Conservation (phyloP, 2,329 filamentous ascomycete species). For the Teratosphaeria nubilosa region DNA sequence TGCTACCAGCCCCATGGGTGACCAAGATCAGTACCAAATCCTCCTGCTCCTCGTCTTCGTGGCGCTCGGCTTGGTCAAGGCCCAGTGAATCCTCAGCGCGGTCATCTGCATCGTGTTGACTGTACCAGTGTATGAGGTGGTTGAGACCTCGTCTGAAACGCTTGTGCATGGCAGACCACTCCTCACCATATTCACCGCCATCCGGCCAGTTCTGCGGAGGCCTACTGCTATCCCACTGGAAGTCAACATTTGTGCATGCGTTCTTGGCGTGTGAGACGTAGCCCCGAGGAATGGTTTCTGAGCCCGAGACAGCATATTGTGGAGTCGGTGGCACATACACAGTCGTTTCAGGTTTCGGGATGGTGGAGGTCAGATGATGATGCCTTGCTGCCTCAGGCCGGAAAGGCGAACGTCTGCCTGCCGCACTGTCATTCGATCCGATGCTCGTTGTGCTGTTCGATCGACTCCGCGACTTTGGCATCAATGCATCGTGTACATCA, state of each 20-base stretch:
- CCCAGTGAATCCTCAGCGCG: constrained; percentile 25
- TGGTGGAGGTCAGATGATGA: constrained; percentile 11
- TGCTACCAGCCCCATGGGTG: constrained; percentile 91
- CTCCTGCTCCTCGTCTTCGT: constrained; percentile 47
- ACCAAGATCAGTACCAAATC: constrained; percentile 79
- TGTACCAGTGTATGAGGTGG: constrained; percentile 76
- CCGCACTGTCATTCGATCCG: constrained; percentile 19
- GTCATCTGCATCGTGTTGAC: constrained; percentile 30
- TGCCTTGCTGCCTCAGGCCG: constrained; percentile 13
- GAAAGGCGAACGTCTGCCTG: constrained; percentile 20
- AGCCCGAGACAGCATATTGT: constrained; percentile 69
- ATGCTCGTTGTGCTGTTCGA: constrained; percentile 37
- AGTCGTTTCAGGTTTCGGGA: constrained; percentile 21
- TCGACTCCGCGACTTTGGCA: constrained; percentile 35
- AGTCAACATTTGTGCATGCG: constrained; percentile 77
- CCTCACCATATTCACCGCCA: constrained; percentile 79
- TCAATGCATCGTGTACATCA: constrained; percentile 16
- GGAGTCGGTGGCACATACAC: constrained; percentile 68
- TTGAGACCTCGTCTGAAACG: constrained; percentile 73
- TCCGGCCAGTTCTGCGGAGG: constrained; percentile 71
- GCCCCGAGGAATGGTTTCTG: constrained; percentile 73
- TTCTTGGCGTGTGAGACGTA: constrained; percentile 87
- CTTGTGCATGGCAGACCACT: constrained; percentile 93
- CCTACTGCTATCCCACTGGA: constrained; percentile 89
- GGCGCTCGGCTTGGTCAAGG: constrained; percentile 22